Base-by-base conservation (phyloP, 805 yeast genomes). In the Scheffersomyces amazonensis region DNA sequence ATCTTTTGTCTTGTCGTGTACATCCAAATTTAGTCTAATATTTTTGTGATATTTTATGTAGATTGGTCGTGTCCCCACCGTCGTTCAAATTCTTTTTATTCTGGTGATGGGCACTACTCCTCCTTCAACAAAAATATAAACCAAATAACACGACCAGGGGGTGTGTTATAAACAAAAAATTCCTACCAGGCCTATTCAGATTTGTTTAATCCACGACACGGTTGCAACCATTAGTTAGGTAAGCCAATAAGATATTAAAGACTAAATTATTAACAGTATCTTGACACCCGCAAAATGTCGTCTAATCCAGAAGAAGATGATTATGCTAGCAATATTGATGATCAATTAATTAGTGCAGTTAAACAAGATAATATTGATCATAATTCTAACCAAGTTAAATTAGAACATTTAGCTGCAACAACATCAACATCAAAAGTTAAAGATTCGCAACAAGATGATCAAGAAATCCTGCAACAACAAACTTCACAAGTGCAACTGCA, bases 311-410 rank as follows among this genome's bases (percentile, higher is more conserved):
- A 32, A 21, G 46, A 47, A 34, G 62, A 56, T 27, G 57, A 50
- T 32, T 57, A 54, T 35, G 41, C 58, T 7, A 50, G 48, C 46
- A 68, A 66, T 48, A 68, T 68, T 39, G 74, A 68, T 46, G 73
- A 68, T 47, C 74, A 68, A 49, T 52, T 68, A 38, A 57, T 68
- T 31, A 55, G 59, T 32, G 71, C 61, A 18, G 70, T 57, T 35
- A 66, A 65, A 43, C 67, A 62, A 35, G 66, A 59, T 24, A 62
- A 48, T 17, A 47, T 47, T 16, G 30, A 13, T 4, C 47, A 43
- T 28, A 39, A 31, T 18, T 29, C 17, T 24, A 25, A 24, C 12
- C 43, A 58, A 28, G 52, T 54, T 28, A 64, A 63, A 47, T 50
- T 62, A 40, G 69, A 64, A 36, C 59, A 59, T 36, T 56, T 57